Base-by-base conservation (phyloP, 129 eudicot species). In the Flaveria bidentis region DNA sequence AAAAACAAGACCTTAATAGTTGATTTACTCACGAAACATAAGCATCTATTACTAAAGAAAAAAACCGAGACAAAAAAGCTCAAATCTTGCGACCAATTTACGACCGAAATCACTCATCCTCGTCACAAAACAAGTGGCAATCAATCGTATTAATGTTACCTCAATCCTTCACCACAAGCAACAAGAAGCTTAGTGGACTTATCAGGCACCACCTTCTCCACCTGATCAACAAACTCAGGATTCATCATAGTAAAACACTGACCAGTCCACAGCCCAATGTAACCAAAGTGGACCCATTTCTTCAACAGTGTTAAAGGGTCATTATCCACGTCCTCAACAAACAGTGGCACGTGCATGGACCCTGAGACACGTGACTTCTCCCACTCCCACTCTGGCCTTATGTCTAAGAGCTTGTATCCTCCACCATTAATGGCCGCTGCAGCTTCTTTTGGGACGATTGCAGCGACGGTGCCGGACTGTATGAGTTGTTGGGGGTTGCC, bases 271-370 rank as follows among this genome's bases (percentile, higher is more conserved):
- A 74, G 50, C 7, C 96, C 99, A 83, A 94, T 91, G 78, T 94
- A 94, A 51, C 99, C 99, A 69, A 95, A 87, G 64, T 95, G 99
- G 23, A 95, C 97, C 99, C 99, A 95, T 77, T 95, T 95, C 83
- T 91, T 95, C 64, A 91, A 58, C 12, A 95, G 79, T 0, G 99
- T 89, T 1, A 95, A 0, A 3, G 84, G 86, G 20, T 92, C 71
- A 42, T 86, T 89, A 78, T 89, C 99, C 85, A 67, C 85, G 71
- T 95, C 99, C 72, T 89, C 72, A 10, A 95, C 77, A 76, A 91
- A 91, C 76, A 95, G 78, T 26, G 99, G 99, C 79, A 91, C 96
- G 83, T 95, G 97, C 87, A 91, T 55, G 9, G 96, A 87, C 71
- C 94, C 97, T 6, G 83, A 14, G 8, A 95, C 97, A 51, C 90